These are phyloP conservation scores for Amanita brunnescens DNA, from an alignment of 768 basidiomycete genomes.

Conservation along the genomic window DNA sequence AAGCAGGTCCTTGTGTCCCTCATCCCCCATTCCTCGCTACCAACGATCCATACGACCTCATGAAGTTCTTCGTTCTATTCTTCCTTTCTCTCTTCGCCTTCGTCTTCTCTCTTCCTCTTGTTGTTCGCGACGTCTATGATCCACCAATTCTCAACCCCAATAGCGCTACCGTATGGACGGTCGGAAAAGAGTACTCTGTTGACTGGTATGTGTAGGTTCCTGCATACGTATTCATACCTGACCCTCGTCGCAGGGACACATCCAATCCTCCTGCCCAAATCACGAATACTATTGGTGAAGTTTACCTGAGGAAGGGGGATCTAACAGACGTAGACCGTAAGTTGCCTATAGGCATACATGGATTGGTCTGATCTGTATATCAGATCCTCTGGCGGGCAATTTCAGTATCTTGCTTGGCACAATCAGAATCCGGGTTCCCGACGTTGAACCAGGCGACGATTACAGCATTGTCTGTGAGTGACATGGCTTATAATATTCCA, in stretches of 20 bases:
- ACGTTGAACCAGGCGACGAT: slow-evolving; percentile 10
- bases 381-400: slow-evolving; percentile 12
- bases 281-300: slow-evolving; percentile 23
- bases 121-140: slow-evolving; percentile 28
- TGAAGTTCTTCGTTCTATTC: slow-evolving; percentile 4
- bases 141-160: slow-evolving; percentile 25
- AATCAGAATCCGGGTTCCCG: slow-evolving; percentile 12
- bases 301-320: slow-evolving; percentile 21
- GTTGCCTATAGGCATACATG: neutral
- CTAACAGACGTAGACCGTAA: slow-evolving; percentile 11
- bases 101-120: slow-evolving; percentile 18
- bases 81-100: slow-evolving; percentile 15
- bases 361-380: neutral
- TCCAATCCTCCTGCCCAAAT: slow-evolving; percentile 21
- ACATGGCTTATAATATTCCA: neutral
- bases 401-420: slow-evolving; percentile 14
- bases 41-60: slow-evolving; percentile 8
- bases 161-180: slow-evolving; percentile 22
- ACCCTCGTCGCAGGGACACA: slow-evolving; percentile 14
- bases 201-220: slow-evolving; percentile 21
- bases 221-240: neutral
- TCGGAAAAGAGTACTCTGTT: slow-evolving; percentile 24
- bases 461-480: slow-evolving; percentile 17
- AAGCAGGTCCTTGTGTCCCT: neutral
- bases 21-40: neutral